Evolutionary conservation across 2,329 filamentous ascomycete species (phyloP), one percentile per base, ranked within the genome.

Genomic region (Trichoderma afroharzianum): DNA sequence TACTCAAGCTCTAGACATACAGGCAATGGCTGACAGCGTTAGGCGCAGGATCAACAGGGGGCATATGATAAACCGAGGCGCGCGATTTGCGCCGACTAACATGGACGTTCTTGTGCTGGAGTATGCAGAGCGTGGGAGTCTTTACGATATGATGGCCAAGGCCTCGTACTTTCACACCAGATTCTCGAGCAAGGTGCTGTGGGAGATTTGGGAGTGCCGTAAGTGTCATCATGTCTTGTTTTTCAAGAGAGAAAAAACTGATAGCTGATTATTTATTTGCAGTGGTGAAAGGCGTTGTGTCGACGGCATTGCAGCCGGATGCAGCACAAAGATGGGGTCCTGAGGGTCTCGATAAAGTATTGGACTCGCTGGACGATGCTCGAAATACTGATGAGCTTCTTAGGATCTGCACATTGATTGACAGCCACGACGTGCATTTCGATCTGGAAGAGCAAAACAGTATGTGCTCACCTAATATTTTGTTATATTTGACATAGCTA

Each of bases 141-240:
- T 80, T 24, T 66, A 39, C 14, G 59, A 61, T 1, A 64, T 79
- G 24, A 47, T 80, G 61, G 24, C 33, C 21, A 73, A 70, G 28
- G 68, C 71, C 9, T 72, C 74, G 6, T 15, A 26, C 18, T 63
- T 50, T 32, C 12, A 24, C 8, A 59, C 63, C 8, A 18, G 18
- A 2, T 75, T 78, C 59, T 61, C 77, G 2, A 68, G 74, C 28
- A 75, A 70, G 53, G 72, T 75, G 9, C 71, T 80, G 7, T 80
- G 78, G 78, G 75, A 77, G 28, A 74, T 80, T 26, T 78, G 77
- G 77, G 78, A 79, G 55, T 79, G 77, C 32, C 58, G 78, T 80
- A 68, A 72, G 78, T 76, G 15, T 15, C 6, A 18, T 3, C 6
- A 14, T n/a, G 4, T 26, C 5, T 7, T 18, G 18, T 12, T 12